phyloP scores from a whole-genome alignment of 192 early-diverging fungal species.

The Rhizophagus clarus region DNA sequence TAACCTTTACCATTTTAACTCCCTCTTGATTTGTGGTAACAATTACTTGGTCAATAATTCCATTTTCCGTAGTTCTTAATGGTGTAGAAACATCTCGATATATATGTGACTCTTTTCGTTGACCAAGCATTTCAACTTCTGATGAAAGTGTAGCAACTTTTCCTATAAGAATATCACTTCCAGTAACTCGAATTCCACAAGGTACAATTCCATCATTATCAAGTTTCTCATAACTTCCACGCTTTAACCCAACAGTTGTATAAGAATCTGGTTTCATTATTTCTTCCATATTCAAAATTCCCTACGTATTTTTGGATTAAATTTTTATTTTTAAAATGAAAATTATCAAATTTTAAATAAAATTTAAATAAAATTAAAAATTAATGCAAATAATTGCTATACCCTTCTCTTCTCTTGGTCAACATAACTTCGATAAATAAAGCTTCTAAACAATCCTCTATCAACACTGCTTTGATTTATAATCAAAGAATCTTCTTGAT shows the following conservation, averaged over 20 bases:
- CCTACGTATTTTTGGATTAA: conserved; percentile 23
- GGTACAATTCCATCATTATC: conserved; percentile 95
- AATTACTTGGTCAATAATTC: conserved; percentile 97
- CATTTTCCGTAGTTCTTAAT: conserved; percentile 88
- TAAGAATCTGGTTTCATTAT: conserved; percentile 95
- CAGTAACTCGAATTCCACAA: conserved; percentile 90
- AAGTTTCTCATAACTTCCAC: conserved; percentile 94
- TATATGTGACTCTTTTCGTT: conserved; percentile 80
- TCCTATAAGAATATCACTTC: conserved; percentile 98
- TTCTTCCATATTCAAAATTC: conserved; percentile 75
- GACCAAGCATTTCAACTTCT: conserved; percentile 89
- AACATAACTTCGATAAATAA: conserved; percentile 95
- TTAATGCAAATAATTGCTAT: neutral
- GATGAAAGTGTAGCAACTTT: conserved; percentile 89
- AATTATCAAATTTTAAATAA: too few species aligned
- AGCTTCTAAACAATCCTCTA: conserved; percentile 94
- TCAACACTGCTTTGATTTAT: conserved; percentile 99
- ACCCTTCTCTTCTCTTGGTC: conserved; percentile 91
- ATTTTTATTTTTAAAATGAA: neutral
- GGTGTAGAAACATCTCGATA: conserved; percentile 97
- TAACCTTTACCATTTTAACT: conserved; percentile 94
- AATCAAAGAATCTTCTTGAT: conserved; percentile 99
- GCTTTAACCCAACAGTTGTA: conserved; percentile 82
- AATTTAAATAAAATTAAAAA: neutral
- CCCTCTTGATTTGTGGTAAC: conserved; percentile 93